A percentile compares a stretch with the other conserved stretches of the same genome.
Conservation (phyloP, 2,329 filamentous ascomycete genomes). For the Calonectria multiphialidica region DNA sequence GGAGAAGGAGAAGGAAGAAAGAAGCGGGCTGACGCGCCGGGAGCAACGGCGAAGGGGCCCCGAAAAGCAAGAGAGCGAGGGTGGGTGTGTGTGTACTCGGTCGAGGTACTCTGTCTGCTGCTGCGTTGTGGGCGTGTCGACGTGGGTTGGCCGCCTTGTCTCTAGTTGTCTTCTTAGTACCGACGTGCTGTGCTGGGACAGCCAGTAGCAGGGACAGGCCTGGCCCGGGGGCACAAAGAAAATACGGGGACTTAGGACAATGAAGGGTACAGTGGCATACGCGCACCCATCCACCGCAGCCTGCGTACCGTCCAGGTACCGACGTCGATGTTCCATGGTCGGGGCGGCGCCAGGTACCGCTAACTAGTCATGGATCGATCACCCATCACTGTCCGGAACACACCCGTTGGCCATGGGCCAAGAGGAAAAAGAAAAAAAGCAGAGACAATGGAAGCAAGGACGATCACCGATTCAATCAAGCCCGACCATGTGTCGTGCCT, state of each 20-base stretch:
- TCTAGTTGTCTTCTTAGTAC: conserved; percentile 19
- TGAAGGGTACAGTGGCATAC: neutral
- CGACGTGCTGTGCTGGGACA: conserved; percentile 6
- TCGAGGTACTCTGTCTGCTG: conserved; percentile 11
- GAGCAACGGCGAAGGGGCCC: conserved; percentile 43
- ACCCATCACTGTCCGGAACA: conserved; percentile 22
- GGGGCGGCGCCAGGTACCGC: conserved; percentile 22
- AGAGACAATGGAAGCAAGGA: neutral
- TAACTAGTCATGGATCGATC: conserved; percentile 27
- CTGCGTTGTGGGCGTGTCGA: conserved; percentile 5
- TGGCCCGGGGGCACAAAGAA: conserved; percentile 5
- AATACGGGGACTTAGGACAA: conserved; percentile 14
- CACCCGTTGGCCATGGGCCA: conserved; percentile 7
- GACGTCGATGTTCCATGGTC: conserved; percentile 5
- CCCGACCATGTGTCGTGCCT: too few relatives aligned
- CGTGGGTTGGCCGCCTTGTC: conserved; percentile 18
- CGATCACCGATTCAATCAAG: neutral
- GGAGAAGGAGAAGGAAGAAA: conserved; percentile 32
- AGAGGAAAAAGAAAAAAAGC: neutral
- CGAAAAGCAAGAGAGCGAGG: conserved; percentile 41
- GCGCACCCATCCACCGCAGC: neutral
- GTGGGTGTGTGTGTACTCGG: conserved; percentile 19
- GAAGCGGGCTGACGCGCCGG: conserved; percentile 45
- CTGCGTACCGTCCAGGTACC: conserved; percentile 2
- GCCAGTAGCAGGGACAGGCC: conserved; percentile 15